Evolutionary conservation across 495 filamentous ascomycete species (phyloP).

Genomic region (Podospora tetraspora): DNA sequence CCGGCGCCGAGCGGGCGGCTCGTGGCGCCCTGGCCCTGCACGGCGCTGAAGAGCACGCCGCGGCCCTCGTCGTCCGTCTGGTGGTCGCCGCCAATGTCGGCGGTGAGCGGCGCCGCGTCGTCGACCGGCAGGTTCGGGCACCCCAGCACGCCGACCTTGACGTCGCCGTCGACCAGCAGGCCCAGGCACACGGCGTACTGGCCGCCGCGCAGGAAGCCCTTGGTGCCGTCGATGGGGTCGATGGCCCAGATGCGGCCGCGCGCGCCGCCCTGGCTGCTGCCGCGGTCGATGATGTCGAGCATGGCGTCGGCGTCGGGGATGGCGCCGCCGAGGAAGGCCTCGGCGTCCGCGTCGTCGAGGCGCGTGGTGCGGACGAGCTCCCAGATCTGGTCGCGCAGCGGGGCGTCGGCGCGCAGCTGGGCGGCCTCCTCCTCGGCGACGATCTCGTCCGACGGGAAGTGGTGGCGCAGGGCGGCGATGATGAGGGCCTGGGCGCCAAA

Average conservation of each 20-base stretch:
- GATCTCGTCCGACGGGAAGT: constrained; percentile 86
- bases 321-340: constrained; percentile 61
- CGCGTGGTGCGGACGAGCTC: constrained; percentile 64
- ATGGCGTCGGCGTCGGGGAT: constrained; percentile 66
- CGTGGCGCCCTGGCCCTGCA: constrained; percentile 67
- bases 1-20: constrained; percentile 64
- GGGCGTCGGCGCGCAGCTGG: constrained; percentile 61
- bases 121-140: constrained; percentile 92
- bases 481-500: constrained; percentile 97
- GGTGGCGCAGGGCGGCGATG: constrained; percentile 78
- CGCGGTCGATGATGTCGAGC: constrained; percentile 80
- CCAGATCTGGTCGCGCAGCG: constrained; percentile 72
- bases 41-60: constrained; percentile 80
- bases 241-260: constrained; percentile 91
- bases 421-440: constrained; percentile 92
- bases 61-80: constrained; percentile 60
- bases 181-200: constrained; percentile 96
- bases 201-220: constrained; percentile 93
- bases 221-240: constrained; percentile 96
- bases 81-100: constrained; percentile 61
- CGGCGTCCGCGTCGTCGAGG: constrained; percentile 63
- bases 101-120: constrained; percentile 60
- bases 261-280: constrained; percentile 71
- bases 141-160: constrained; percentile 88
- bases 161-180: constrained; percentile 87